Evolutionary conservation across 192 early-diverging fungal species (phyloP).

Genomic region (Mortierella antarctica): DNA sequence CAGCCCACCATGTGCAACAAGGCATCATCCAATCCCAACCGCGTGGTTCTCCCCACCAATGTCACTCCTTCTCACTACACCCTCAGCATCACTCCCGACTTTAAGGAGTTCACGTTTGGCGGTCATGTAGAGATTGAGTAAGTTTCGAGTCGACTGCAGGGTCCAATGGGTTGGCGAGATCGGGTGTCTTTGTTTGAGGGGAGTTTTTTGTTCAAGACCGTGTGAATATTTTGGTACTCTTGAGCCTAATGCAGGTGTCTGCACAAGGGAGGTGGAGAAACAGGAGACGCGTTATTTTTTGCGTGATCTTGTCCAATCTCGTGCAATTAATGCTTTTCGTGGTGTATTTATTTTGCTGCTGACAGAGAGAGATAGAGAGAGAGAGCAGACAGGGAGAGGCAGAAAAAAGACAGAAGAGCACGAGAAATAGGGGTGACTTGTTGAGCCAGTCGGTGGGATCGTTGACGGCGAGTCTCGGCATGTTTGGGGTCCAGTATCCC

Average conservation of each 20-base stretch:
- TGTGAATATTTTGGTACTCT: constrained; percentile 2
- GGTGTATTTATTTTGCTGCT: too few species aligned
- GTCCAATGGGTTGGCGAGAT: too few species aligned
- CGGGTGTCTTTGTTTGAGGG: not conserved
- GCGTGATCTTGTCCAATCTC: not conserved
- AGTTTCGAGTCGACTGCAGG: not conserved
- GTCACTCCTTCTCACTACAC: constrained; percentile 87
- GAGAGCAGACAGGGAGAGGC: too few species aligned
- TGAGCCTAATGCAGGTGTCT: too few species aligned
- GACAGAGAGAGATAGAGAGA: not conserved
- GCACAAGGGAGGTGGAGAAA: not conserved
- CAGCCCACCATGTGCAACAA: constrained; percentile 47
- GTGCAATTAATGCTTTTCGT: not conserved
- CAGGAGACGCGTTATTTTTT: not conserved
- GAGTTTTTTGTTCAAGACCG: not conserved
- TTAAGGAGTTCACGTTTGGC: constrained; percentile 81
- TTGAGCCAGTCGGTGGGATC: too few species aligned
- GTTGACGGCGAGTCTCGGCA: too few species aligned
- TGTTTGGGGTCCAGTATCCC: too few species aligned
- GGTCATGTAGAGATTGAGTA: constrained; percentile 62
- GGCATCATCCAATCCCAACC: constrained; percentile 45
- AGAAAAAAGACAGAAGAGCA: too few species aligned
- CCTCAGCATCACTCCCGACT: constrained; percentile 80
- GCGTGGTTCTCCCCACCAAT: constrained; percentile 86
- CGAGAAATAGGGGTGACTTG: too few species aligned